Conservation (phyloP, 2,329 filamentous ascomycete genomes). For the Aspergillus ibericus region DNA sequence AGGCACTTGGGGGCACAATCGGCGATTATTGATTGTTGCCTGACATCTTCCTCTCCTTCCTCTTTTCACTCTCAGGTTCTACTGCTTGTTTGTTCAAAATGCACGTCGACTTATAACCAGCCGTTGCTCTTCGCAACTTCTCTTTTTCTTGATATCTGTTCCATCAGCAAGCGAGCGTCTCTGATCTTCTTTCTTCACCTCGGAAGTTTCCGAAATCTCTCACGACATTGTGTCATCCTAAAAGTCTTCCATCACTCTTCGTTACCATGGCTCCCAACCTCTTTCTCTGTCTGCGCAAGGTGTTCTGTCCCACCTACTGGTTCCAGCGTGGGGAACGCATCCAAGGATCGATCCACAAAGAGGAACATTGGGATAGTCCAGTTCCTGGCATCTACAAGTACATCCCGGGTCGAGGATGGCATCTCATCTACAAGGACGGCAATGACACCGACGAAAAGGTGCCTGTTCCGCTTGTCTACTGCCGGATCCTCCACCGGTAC, state of each 20-base stretch:
- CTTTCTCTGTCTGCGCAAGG: conserved; percentile 50
- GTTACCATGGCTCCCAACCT: conserved; percentile 52
- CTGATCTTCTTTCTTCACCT: conserved; percentile 15
- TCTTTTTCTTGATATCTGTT: conserved; percentile 12
- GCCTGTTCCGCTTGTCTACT: conserved; percentile 46
- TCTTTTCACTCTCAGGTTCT: conserved; percentile 20
- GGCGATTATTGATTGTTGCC: conserved; percentile 10
- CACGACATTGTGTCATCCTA: neutral
- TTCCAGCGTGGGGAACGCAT: conserved; percentile 44
- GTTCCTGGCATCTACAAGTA: conserved; percentile 52
- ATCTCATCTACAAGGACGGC: conserved; percentile 45
- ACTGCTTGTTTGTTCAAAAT: conserved; percentile 27
- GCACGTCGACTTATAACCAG: conserved; percentile 34
- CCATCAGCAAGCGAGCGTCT: conserved; percentile 28
- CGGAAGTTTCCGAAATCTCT: neutral
- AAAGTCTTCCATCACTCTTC: conserved; percentile 3
- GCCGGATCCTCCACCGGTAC: conserved; percentile 51
- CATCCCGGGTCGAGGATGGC: conserved; percentile 52
- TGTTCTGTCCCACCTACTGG: conserved; percentile 53
- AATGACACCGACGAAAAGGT: conserved; percentile 34
- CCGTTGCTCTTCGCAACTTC: conserved; percentile 12
- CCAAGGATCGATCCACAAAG: conserved; percentile 41
- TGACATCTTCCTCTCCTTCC: conserved; percentile 8
- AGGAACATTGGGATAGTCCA: conserved; percentile 51
- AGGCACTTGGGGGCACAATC: conserved; percentile 9